phyloP scores from a whole-genome alignment of 1,139 yeast species.

The Wickerhamiella infanticola region DNA sequence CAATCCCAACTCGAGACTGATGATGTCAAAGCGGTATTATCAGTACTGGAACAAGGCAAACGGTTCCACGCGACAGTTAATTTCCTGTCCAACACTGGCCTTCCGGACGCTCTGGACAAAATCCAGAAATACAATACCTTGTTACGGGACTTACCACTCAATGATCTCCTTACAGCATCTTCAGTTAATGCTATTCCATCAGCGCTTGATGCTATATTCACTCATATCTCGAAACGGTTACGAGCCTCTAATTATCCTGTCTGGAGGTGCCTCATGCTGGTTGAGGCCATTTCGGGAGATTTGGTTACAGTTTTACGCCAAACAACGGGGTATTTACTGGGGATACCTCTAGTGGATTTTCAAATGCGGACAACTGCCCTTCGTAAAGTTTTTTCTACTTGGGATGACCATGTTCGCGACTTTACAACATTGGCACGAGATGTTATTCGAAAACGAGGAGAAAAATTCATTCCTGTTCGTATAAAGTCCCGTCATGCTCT shows the following conservation, averaged over 20 bases:
- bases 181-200: constrained; percentile 32
- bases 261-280: constrained; percentile 43
- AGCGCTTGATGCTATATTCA: constrained; percentile 37
- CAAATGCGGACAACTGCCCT: constrained; percentile 3
- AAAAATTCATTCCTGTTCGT: constrained; percentile 52
- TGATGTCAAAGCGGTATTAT: constrained; percentile 44
- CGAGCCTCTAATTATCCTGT: constrained; percentile 51
- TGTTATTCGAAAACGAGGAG: constrained; percentile 55
- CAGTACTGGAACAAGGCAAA: constrained; percentile 51
- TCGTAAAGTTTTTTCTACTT: constrained; percentile 11
- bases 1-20: constrained; percentile 42
- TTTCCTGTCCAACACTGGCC: constrained; percentile 57
- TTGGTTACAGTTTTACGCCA: constrained; percentile 23
- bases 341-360: constrained; percentile 20
- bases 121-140: constrained; percentile 46
- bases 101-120: constrained; percentile 39
- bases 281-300: constrained; percentile 44
- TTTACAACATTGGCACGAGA: constrained; percentile 56
- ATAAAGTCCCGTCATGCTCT: constrained; percentile 34
- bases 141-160: constrained; percentile 56
- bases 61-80: constrained; percentile 67
- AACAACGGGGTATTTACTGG: background rate
- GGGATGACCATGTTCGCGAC: constrained; percentile 40
- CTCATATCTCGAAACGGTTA: constrained; percentile 45
- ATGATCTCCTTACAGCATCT: constrained; percentile 39